phyloP scores from a whole-genome alignment of 2,329 filamentous ascomycete genomes.

The Helicocarpus griseus region DNA sequence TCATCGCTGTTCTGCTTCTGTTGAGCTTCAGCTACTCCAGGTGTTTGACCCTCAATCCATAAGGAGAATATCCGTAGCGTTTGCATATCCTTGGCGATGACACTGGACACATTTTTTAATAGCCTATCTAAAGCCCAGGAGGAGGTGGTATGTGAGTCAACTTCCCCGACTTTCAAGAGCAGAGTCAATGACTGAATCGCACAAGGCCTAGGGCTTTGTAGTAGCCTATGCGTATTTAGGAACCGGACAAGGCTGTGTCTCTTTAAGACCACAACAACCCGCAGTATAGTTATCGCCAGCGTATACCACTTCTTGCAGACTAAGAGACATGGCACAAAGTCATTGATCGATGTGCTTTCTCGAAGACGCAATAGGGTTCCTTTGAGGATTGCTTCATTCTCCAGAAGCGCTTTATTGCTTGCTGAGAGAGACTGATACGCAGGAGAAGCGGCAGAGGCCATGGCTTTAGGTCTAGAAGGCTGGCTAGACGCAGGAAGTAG shows the following conservation, averaged over 20 bases:
- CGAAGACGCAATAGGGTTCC: conserved; percentile 3
- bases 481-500: background rate
- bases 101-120: background rate
- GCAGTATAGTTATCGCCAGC: background rate
- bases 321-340: conserved; percentile 3
- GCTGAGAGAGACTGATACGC: background rate
- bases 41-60: conserved; percentile 1
- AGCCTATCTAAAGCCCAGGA: background rate
- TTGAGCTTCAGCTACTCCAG: background rate
- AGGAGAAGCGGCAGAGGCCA: background rate
- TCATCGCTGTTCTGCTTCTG: background rate
- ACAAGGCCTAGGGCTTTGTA: background rate
- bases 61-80: conserved; percentile 4
- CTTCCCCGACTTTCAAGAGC: background rate
- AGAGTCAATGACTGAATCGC: conserved; percentile 6
- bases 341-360: background rate
- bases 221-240: background rate
- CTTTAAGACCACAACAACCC: background rate
- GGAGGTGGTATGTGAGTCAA: background rate
- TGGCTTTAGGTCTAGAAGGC: background rate
- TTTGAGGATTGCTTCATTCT: background rate
- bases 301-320: conserved; percentile 7
- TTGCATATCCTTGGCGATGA: conserved; percentile 2
- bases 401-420: background rate
- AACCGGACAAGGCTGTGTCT: background rate